Percentiles rank a stretch among this genome's conserved stretches.
These are phyloP conservation scores for Erodium trifolium DNA, from an alignment of 441 rosid genomes.

Conservation along the genomic window DNA sequence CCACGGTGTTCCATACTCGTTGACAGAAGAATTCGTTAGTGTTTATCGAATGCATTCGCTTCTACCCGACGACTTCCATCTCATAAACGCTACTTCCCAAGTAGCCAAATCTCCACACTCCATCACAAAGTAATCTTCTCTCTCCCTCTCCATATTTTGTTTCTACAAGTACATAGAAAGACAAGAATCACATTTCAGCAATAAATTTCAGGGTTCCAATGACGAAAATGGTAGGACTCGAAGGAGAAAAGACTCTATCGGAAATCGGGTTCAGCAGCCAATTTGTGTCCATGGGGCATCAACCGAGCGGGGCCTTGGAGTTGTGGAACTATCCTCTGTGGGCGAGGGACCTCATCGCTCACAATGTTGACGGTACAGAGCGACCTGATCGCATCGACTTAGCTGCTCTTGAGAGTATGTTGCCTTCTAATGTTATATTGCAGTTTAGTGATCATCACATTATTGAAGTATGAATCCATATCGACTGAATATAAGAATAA, in stretches of 20 bases:
- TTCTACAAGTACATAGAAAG: too few species aligned
- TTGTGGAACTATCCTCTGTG: constrained; percentile 50
- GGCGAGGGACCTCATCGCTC: too few species aligned
- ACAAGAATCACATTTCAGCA: too few species aligned
- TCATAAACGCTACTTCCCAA: constrained; percentile 33
- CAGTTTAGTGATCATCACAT: too few species aligned
- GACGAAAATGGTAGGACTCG: constrained; percentile 36
- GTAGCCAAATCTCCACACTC: constrained; percentile 32
- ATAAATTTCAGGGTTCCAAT: constrained; percentile 32
- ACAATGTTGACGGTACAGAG: constrained; percentile 16
- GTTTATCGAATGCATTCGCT: constrained; percentile 57
- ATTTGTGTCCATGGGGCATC: constrained; percentile 75
- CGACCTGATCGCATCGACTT: constrained; percentile 45
- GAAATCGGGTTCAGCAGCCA: constrained; percentile 40
- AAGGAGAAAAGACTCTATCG: constrained; percentile 39
- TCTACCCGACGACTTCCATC: constrained; percentile 14
- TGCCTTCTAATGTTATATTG: too few species aligned
- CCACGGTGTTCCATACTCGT: constrained; percentile 64
- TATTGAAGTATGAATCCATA: too few species aligned
- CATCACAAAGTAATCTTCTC: constrained; percentile 21
- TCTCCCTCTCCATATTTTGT: too few species aligned
- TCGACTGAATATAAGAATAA: too few species aligned
- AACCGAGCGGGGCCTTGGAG: constrained; percentile 55
- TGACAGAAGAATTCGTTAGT: constrained; percentile 68
- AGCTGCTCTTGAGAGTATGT: constrained; percentile 54